Percentiles rank a stretch among this genome's conserved stretches.
These are phyloP conservation scores for Xerocomellus chrysenteron DNA, from an alignment of 768 basidiomycete genomes.

Conservation along the genomic window DNA sequence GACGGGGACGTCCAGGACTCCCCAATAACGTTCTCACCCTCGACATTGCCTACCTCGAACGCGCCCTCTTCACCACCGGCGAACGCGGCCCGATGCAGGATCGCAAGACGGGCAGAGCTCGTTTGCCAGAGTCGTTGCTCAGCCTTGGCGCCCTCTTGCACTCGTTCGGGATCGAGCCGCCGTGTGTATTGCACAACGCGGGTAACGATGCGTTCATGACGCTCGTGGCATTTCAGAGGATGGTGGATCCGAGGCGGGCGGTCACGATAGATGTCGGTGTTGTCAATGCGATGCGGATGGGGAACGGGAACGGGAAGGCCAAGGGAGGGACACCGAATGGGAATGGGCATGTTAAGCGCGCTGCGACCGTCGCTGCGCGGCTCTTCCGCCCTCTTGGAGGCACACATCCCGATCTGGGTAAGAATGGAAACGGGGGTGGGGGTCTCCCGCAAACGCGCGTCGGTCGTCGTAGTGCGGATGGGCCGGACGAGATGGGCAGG, in stretches of 20 bases:
- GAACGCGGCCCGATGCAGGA: slow-evolving; percentile 61
- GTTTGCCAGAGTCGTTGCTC: slow-evolving; percentile 53
- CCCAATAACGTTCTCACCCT: slow-evolving; percentile 71
- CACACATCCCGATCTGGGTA: neutral
- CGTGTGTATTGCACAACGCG: slow-evolving; percentile 61
- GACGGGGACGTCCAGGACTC: slow-evolving; percentile 45
- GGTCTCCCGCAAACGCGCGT: neutral
- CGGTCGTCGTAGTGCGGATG: neutral
- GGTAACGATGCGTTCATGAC: slow-evolving; percentile 77
- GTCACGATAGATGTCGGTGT: too few relatives aligned
- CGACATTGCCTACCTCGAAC: slow-evolving; percentile 65
- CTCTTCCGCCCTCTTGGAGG: slow-evolving; percentile 14
- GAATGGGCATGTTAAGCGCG: slow-evolving; percentile 8
- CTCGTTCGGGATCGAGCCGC: slow-evolving; percentile 45
- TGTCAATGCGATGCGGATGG: too few relatives aligned
- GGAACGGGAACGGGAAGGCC: neutral
- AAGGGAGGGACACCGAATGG: neutral
- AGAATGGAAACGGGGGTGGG: neutral
- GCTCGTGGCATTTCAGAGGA: slow-evolving; percentile 66
- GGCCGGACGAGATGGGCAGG: slow-evolving; percentile 16
- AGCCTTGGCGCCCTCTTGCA: slow-evolving; percentile 62
- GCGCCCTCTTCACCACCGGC: slow-evolving; percentile 57
- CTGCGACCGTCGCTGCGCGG: slow-evolving; percentile 17
- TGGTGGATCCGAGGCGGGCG: slow-evolving; percentile 54
- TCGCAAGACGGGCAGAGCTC: slow-evolving; percentile 52